phyloP scores from a whole-genome alignment of 140 eudicot species.

The Cichorium intybus region DNA sequence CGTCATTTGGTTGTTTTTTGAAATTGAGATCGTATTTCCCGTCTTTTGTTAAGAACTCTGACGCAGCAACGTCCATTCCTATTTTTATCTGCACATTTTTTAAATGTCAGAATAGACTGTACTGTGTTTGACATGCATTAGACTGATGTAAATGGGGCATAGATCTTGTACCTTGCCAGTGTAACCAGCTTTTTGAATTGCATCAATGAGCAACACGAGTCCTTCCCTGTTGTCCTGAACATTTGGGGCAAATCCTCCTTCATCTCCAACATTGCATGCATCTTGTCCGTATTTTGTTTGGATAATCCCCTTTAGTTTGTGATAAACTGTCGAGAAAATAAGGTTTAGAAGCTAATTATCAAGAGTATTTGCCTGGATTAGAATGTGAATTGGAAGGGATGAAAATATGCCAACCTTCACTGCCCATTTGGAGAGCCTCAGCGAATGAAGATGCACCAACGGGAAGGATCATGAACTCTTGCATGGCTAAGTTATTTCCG shows the following conservation, averaged over 20 bases:
- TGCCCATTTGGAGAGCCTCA: conserved; percentile 92
- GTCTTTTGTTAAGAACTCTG: conserved; percentile 88
- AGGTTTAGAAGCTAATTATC: not conserved
- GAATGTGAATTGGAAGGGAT: not conserved
- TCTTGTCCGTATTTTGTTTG: conserved; percentile 95
- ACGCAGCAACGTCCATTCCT: conserved; percentile 98
- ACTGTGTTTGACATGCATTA: too few relatives aligned
- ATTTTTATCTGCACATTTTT: conserved; percentile 67
- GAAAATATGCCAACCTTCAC: conserved; percentile 63
- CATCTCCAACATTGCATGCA: conserved; percentile 93
- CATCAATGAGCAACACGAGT: conserved; percentile 73
- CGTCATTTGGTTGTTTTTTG: conserved; percentile 93
- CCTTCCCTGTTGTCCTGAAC: conserved; percentile 95
- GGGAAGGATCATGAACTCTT: conserved; percentile 93
- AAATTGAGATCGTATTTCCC: conserved; percentile 85
- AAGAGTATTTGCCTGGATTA: conserved; percentile 13
- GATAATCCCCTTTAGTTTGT: conserved; percentile 78
- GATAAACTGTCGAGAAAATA: conserved; percentile 53
- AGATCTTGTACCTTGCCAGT: conserved; percentile 73
- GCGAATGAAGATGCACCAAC: conserved; percentile 85
- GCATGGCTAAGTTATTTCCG: conserved; percentile 96
- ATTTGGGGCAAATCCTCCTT: conserved; percentile 92
- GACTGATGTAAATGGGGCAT: not conserved
- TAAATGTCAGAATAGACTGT: not conserved
- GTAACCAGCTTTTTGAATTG: conserved; percentile 96